Conservation (phyloP, 345 rosid genomes). For the Ceriops tagal region DNA sequence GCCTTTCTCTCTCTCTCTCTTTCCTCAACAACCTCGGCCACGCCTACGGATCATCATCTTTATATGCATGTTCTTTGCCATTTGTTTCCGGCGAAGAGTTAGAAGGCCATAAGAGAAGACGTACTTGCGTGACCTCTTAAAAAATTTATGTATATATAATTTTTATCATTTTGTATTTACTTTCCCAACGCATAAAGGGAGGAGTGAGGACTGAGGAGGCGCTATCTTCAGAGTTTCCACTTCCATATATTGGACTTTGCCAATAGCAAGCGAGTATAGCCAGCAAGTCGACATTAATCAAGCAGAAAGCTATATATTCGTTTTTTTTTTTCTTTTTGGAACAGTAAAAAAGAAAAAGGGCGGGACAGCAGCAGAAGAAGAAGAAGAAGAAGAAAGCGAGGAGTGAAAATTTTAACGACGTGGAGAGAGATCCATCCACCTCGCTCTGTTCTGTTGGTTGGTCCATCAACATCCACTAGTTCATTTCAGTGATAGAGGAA, state of each 20-base stretch:
- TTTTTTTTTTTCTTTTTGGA: too few species aligned
- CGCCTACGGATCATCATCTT: constrained; percentile 54
- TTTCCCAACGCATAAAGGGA: neutral
- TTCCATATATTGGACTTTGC: neutral
- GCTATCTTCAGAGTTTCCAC: neutral
- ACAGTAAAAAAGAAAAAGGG: too few species aligned
- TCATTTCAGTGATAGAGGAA: neutral
- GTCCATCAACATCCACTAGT: neutral
- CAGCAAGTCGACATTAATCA: too few species aligned
- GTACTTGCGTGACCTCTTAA: constrained; percentile 36
- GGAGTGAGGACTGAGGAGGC: too few species aligned
- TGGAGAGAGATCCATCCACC: neutral
- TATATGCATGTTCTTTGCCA: constrained; percentile 45
- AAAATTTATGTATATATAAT: neutral
- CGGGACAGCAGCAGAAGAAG: too few species aligned
- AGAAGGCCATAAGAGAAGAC: constrained; percentile 15
- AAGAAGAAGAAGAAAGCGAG: too few species aligned
- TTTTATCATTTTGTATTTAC: neutral
- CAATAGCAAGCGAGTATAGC: too few species aligned
- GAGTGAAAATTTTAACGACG: neutral
- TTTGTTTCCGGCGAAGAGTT: constrained; percentile 37
- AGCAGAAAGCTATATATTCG: too few species aligned
- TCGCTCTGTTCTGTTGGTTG: neutral
- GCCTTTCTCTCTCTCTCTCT: constrained; percentile 1
- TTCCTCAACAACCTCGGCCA: neutral